Percentiles rank a stretch among this genome's conserved stretches.
Evolutionary conservation across 2,329 filamentous ascomycete species (phyloP).

Genomic region (Pleomassaria siparia): DNA sequence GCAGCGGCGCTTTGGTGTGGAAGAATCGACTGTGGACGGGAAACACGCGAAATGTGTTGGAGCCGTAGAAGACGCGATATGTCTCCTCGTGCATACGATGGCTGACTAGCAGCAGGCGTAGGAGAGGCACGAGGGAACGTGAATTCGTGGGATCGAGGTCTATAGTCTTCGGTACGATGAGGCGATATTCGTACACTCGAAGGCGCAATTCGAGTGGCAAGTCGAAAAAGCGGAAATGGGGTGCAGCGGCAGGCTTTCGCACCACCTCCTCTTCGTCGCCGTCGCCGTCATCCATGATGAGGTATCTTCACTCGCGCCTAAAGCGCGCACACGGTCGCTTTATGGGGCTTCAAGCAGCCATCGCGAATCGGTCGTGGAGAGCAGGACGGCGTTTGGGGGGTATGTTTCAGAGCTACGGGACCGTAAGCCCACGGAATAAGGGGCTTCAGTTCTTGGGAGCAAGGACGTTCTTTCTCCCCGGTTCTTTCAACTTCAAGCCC

Average conservation of each 20-base stretch:
- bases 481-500: conserved; percentile 61
- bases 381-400: conserved; percentile 1
- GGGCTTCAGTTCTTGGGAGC: conserved; percentile 41
- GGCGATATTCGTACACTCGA: conserved; percentile 51
- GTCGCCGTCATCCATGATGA: conserved; percentile 24
- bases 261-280: conserved; percentile 25
- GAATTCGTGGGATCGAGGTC: conserved; percentile 70
- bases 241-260: conserved; percentile 4
- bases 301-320: conserved; percentile 21
- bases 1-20: conserved; percentile 71
- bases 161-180: conserved; percentile 57
- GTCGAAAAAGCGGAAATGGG: conserved; percentile 55
- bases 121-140: conserved; percentile 58
- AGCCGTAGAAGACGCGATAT: conserved; percentile 53
- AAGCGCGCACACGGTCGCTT: conserved; percentile 35
- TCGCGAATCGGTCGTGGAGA: conserved; percentile 23
- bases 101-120: conserved; percentile 69
- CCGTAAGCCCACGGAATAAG: conserved; percentile 31
- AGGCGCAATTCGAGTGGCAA: conserved; percentile 56
- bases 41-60: conserved; percentile 57
- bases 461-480: conserved; percentile 52
- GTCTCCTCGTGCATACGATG: conserved; percentile 54
- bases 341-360: conserved; percentile 47
- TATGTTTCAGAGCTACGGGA: conserved; percentile 43
- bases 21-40: conserved; percentile 61